A percentile compares a stretch with the other conserved stretches of the same genome.
These are phyloP conservation scores for Epicoccum nigrum DNA, from an alignment of 2,329 filamentous ascomycete species.

Conservation along the genomic window DNA sequence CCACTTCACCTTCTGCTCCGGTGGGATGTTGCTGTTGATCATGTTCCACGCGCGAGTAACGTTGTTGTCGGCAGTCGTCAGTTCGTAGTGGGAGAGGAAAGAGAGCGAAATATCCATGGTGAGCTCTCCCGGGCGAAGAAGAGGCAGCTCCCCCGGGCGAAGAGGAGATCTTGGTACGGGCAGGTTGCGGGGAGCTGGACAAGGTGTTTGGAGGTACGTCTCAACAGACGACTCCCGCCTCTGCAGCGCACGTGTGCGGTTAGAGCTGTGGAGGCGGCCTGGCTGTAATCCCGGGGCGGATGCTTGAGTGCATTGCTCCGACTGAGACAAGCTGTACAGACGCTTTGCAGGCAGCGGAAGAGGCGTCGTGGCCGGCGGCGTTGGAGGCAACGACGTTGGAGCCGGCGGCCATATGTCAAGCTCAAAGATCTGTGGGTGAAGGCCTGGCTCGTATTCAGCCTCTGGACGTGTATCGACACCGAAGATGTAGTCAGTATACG, in stretches of 20 bases:
- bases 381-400: not conserved
- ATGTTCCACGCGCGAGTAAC: constrained; percentile 3
- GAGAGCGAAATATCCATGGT: no score
- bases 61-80: no score
- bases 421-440: constrained; percentile 22
- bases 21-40: constrained; percentile 1
- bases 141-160: not conserved
- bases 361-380: no score
- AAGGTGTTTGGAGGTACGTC: not conserved
- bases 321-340: not conserved
- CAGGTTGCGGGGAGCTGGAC: not conserved
- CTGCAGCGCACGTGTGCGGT: not conserved
- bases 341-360: no score
- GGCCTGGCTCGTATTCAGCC: constrained; percentile 21
- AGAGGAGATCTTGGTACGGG: not conserved
- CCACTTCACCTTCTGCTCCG: constrained; percentile 1
- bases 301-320: not conserved
- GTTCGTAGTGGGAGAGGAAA: not conserved
- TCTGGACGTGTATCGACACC: constrained; percentile 22
- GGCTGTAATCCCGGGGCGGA: not conserved
- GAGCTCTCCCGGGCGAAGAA: constrained; percentile 9
- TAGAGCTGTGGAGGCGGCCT: no score
- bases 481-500: constrained; percentile 30
- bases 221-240: not conserved
- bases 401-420: not conserved